Evolutionary conservation across 805 yeast genomes (phyloP).

Genomic region (Lipomyces yamanashiensis): DNA sequence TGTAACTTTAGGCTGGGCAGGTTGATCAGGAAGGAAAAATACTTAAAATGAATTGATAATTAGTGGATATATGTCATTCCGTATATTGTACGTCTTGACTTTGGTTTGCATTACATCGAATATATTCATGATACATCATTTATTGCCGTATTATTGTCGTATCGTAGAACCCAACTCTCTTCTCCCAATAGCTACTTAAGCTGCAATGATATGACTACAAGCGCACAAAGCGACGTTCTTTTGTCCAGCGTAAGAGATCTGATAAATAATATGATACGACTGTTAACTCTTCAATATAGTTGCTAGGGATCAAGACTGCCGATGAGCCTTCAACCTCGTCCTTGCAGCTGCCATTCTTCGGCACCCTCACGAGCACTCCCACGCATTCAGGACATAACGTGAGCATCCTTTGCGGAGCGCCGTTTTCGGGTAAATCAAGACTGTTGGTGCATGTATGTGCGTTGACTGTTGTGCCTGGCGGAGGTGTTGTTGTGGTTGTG

Average conservation of each 20-base stretch:
- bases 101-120: slow-evolving; percentile 7
- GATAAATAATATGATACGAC: neutral
- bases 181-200: neutral
- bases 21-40: neutral
- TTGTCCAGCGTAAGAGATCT: neutral
- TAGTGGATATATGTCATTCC: slow-evolving; percentile 1
- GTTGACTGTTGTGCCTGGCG: slow-evolving; percentile 1
- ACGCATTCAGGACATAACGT: slow-evolving; percentile 4
- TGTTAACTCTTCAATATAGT: neutral
- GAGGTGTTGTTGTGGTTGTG: slow-evolving; percentile 16
- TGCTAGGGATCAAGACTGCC: neutral
- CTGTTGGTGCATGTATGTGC: slow-evolving; percentile 16
- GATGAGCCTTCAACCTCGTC: neutral
- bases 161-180: neutral
- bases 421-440: slow-evolving; percentile 31
- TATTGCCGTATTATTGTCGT: neutral
- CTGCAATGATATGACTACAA: slow-evolving; percentile 12
- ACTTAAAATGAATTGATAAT: neutral
- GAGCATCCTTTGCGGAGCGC: slow-evolving; percentile 24
- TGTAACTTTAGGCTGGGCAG: neutral
- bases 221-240: neutral
- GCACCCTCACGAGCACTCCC: neutral
- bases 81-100: neutral
- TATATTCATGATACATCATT: slow-evolving; percentile 9
- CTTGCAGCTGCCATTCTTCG: slow-evolving; percentile 5